Base-by-base conservation (phyloP, 2,329 filamentous ascomycete genomes). In the Penicillium janthinellum region DNA sequence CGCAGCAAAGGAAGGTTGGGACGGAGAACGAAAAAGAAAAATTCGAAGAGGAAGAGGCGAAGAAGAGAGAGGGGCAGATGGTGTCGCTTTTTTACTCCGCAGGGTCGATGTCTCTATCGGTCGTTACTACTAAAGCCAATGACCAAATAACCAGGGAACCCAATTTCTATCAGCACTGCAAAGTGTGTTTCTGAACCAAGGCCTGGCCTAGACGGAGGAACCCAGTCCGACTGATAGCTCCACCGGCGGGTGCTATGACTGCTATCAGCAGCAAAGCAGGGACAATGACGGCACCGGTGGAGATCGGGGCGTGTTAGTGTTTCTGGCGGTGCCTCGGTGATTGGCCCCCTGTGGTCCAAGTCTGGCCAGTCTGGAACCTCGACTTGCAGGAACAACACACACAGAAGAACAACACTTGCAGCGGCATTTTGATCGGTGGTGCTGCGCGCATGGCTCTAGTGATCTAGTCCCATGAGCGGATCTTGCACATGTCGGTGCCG, bases 171-270 rank as follows among this genome's bases (percentile, higher is more conserved):
- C 17, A 22, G 42, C 31, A 10, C 31, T 31, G 31, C 6, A 31
- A 31, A 31, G 31, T 31, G 31, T 1, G 7, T 31, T 31, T 31
- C 31, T 31, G 31, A 31, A 31, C 31, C 31, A 12, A 17, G n/a
- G 31, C 31, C 28, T 31, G 4, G 47, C 15, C 31, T 50, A 37
- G 31, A 54, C 51, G 41, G 38, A 54, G 51, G 37, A 54, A 34
- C 15, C 49, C 25, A 12, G 49, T 41, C 49, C 49, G 49, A 52
- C 17, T 56, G 51, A 58, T 42, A 58, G 56, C 50, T 58, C 57
- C 57, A 58, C 57, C 22, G 39, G n/a, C n/a, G 44, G n/a, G 39
- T 20, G 35, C 20, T 44, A 35, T 44, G 15, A 15, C 37, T 34
- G 48, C 14, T 17, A 38, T 22, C n/a, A n/a, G 35, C 2, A 22